These are phyloP conservation scores for Backusella tarrabulga DNA, from an alignment of 192 early-diverging fungal species.

Conservation along the genomic window DNA sequence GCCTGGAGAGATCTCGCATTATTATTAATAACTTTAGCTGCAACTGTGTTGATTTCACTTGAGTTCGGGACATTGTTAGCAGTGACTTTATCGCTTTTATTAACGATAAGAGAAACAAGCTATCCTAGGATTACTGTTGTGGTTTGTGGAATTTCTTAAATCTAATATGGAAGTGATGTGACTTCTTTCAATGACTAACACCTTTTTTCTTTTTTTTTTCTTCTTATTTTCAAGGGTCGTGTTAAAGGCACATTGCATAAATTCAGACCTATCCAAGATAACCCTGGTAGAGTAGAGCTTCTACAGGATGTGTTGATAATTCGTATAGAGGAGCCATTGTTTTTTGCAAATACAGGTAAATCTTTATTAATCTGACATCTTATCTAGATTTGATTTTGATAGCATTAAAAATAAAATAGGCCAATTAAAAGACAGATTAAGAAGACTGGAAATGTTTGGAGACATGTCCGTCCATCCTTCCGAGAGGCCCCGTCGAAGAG, in stretches of 20 bases:
- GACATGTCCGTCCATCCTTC: constrained; percentile 93
- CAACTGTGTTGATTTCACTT: constrained; percentile 84
- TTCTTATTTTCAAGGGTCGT: constrained; percentile 36
- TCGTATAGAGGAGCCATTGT: constrained; percentile 88
- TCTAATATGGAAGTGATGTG: background rate
- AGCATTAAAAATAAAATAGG: constrained; percentile 39
- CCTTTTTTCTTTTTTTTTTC: background rate
- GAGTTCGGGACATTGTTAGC: constrained; percentile 92
- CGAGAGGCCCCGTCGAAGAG: constrained; percentile 71
- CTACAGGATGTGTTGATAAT: constrained; percentile 85
- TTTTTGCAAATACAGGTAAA: constrained; percentile 88
- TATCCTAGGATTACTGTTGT: constrained; percentile 74
- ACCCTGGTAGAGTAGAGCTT: constrained; percentile 59
- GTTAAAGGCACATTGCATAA: constrained; percentile 51
- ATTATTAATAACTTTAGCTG: constrained; percentile 80
- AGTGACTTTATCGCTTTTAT: constrained; percentile 78
- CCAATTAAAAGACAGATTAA: constrained; percentile 90
- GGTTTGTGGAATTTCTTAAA: constrained; percentile 35
- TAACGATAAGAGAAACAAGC: constrained; percentile 91
- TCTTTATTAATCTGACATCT: background rate
- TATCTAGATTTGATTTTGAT: background rate
- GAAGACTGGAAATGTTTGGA: constrained; percentile 91
- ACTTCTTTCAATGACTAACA: constrained; percentile 4
- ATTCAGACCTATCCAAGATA: constrained; percentile 66
- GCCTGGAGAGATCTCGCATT: constrained; percentile 84